Evolutionary conservation across 768 basidiomycete species (phyloP).

Genomic region (Chalciporus piperatus): DNA sequence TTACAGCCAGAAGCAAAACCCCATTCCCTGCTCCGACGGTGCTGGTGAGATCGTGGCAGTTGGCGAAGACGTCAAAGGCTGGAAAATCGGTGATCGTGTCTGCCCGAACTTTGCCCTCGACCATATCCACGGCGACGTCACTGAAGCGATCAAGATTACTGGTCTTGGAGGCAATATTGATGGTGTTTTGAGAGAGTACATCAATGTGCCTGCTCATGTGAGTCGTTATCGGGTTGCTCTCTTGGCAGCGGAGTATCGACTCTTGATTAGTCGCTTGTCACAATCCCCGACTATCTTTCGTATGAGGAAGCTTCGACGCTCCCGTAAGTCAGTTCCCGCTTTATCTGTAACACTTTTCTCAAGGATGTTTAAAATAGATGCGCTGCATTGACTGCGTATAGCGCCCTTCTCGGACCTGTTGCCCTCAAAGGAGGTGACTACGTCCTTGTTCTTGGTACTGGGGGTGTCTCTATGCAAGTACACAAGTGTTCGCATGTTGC

Average conservation of each 20-base stretch:
- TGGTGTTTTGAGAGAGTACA: conserved; percentile 55
- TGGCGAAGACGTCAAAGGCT: conserved; percentile 38
- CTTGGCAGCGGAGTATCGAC: neutral
- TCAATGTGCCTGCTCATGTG: conserved; percentile 47
- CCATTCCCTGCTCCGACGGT: conserved; percentile 45
- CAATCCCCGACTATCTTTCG: conserved; percentile 53
- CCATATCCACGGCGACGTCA: conserved; percentile 46
- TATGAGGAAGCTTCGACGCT: conserved; percentile 66
- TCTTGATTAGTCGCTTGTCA: conserved; percentile 41
- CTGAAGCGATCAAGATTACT: conserved; percentile 32
- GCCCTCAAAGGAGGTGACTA: conserved; percentile 58
- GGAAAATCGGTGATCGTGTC: conserved; percentile 57
- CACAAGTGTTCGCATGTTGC: neutral
- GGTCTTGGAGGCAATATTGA: conserved; percentile 46
- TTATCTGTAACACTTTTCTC: neutral
- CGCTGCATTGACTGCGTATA: conserved; percentile 65
- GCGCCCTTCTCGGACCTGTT: conserved; percentile 47
- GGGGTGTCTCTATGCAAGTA: conserved; percentile 52
- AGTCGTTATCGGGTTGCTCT: neutral
- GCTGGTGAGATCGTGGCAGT: conserved; percentile 56
- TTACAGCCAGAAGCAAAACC: conserved; percentile 23
- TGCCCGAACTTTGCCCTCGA: conserved; percentile 50
- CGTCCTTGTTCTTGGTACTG: conserved; percentile 55
- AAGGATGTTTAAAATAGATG: conserved; percentile 33
- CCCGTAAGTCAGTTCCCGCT: conserved; percentile 38